Base-by-base conservation (phyloP, 371 early-diverging fungal species). In the Syncephalis fuscata region DNA sequence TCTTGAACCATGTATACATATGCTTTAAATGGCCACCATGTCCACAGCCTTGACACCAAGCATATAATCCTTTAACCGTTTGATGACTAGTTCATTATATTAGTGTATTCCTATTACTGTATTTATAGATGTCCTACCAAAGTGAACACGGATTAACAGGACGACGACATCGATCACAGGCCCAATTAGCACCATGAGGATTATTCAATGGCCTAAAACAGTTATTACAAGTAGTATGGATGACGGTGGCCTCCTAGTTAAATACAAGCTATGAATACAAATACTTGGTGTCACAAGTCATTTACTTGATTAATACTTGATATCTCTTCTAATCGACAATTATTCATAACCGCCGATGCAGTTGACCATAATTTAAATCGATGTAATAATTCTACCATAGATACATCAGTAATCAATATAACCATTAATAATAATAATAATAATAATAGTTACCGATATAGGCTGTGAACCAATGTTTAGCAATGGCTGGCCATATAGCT, bases 1-100 rank as follows among this genome's bases (percentile, higher is more conserved):
- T 59, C 60, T 8, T 60, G 62, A 88, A 88, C 88, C 86, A 85
- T 17, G 68, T 75, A 46, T 68, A 58, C 57, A 85, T 69, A 57
- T 82, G 82, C 36, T 60, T 62, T 21, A 78, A 53, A 61, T 85
- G 85, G 7, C 87, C 87, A 1, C 89, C 89, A 59, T 88, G 89
- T 20, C 77, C 74, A 54, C 89, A 88, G 0, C 75, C 74, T 51
- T 76, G 74, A 50, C 80, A 79, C 80, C 80, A 79, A 1, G 68
- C 71, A 59, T 74, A 79, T 21, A 74, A 58, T 1, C 80, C 76
- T 25, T 68, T 60, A 0, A 76, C 80, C 3, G 75, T 76, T 63
- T 71, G 69, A 57, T 76, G 75, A 46, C 73, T 73, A 57, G n/a
- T n/a, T n/a, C n/a, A n/a, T n/a, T n/a, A n/a, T n/a, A n/a, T n/a